A percentile compares a stretch with the other conserved stretches of the same genome.
Conservation (phyloP, 2,329 filamentous ascomycete genomes). For the Nakataea oryzae region DNA sequence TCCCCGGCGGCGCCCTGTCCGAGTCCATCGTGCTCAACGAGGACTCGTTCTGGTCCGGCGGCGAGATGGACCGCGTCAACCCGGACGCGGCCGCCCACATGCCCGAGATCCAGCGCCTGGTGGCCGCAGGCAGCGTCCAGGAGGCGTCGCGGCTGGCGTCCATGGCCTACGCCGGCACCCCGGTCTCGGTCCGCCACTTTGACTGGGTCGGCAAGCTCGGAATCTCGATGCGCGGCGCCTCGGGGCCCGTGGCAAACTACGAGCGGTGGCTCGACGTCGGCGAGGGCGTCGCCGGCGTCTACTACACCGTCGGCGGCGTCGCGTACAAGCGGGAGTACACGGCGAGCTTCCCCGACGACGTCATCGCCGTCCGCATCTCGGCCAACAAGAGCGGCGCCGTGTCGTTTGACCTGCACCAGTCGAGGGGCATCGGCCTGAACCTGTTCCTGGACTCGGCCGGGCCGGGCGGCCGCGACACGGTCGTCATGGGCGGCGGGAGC, state of each 20-base stretch:
- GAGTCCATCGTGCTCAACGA: constrained; percentile 29
- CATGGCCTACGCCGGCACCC: constrained; percentile 22
- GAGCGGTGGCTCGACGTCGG: constrained; percentile 22
- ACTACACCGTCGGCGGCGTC: constrained; percentile 20
- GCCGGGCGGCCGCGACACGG: background rate
- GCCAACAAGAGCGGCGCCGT: background rate
- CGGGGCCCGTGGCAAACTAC: constrained; percentile 12
- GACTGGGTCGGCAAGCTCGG: constrained; percentile 10
- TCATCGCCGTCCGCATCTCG: constrained; percentile 19
- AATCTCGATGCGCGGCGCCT: background rate
- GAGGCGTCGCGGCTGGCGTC: constrained; percentile 22
- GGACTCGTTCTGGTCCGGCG: constrained; percentile 28
- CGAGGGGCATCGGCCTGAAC: background rate
- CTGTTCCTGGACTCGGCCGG: background rate
- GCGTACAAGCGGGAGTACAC: constrained; percentile 19
- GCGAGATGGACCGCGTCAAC: constrained; percentile 23
- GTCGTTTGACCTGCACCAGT: constrained; percentile 1
- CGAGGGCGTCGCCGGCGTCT: constrained; percentile 17
- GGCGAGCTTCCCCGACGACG: constrained; percentile 22
- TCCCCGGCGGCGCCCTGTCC: constrained; percentile 24
- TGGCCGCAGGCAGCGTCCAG: constrained; percentile 20
- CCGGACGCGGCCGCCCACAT: constrained; percentile 18
- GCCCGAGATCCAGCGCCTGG: constrained; percentile 19
- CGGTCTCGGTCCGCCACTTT: constrained; percentile 25
- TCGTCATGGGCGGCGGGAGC: constrained; percentile 1